Conservation (phyloP, 495 filamentous ascomycete genomes). For the Terfezia boudieri region DNA sequence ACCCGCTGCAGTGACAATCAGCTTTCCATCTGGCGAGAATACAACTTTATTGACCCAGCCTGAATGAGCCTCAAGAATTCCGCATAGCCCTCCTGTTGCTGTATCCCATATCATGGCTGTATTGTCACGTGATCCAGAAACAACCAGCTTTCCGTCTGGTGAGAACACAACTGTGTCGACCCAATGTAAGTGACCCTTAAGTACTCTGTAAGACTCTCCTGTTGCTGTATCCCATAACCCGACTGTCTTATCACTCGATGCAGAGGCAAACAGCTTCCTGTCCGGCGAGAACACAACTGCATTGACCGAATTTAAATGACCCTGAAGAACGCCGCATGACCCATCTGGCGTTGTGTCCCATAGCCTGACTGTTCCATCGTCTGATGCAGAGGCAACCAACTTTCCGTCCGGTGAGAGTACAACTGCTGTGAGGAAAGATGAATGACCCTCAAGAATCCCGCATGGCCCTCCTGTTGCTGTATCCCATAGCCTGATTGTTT, state of each 20-base stretch:
- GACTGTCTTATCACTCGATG: conserved; percentile 18
- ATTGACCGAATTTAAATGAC: conserved; percentile 2
- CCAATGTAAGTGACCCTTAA: background rate
- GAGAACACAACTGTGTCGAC: conserved; percentile 22
- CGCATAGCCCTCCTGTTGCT: background rate
- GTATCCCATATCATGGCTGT: conserved; percentile 21
- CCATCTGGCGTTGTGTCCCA: conserved; percentile 12
- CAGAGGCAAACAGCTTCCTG: conserved; percentile 18
- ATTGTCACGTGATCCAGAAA: conserved; percentile 18
- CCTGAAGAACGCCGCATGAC: background rate
- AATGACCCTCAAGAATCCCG: too few relatives aligned
- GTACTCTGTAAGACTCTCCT: background rate
- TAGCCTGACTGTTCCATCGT: conserved; percentile 10
- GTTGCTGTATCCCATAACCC: conserved; percentile 20
- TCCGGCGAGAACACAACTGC: conserved; percentile 23
- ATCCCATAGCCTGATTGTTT: conserved; percentile 5
- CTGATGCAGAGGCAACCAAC: too few relatives aligned
- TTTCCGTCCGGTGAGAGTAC: too few relatives aligned
- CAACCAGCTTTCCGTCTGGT: conserved; percentile 18
- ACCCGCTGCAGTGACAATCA: conserved; percentile 17
- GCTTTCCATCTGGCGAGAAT: conserved; percentile 22
- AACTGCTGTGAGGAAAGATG: too few relatives aligned
- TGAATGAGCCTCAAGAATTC: conserved; percentile 3
- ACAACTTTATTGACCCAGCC: conserved; percentile 12
- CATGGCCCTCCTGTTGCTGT: too few relatives aligned